phyloP scores from a whole-genome alignment of 2,329 filamentous ascomycete genomes.

The Cyclaneusma minus region DNA sequence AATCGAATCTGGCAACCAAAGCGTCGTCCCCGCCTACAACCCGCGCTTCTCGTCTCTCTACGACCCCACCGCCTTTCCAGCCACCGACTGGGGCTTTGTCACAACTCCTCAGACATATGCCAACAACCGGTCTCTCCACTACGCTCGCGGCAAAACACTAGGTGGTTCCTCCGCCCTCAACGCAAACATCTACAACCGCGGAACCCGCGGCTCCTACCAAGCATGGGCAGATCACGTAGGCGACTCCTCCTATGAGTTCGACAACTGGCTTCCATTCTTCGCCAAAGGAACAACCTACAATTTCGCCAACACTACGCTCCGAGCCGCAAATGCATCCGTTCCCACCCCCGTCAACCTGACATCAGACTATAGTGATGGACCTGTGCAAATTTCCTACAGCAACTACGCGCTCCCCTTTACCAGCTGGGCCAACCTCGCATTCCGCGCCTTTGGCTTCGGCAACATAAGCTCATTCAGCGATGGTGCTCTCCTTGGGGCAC shows the following conservation, averaged over 20 bases:
- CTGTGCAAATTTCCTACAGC: constrained; percentile 25
- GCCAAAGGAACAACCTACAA: constrained; percentile 15
- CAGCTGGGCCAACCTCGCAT: constrained; percentile 18
- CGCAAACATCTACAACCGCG: constrained; percentile 13
- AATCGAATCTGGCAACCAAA: constrained; percentile 7
- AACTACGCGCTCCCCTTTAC: constrained; percentile 25
- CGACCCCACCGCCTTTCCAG: no score
- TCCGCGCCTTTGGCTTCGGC: constrained; percentile 25
- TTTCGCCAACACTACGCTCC: constrained; percentile 18
- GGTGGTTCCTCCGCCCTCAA: constrained; percentile 22
- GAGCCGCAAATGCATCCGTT: constrained; percentile 16
- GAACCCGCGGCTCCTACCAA: constrained; percentile 21
- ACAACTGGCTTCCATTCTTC: constrained; percentile 18
- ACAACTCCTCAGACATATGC: no score
- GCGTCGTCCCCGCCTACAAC: constrained; percentile 3
- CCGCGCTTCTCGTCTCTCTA: no score
- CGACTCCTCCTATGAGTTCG: constrained; percentile 20
- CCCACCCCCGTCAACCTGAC: no score
- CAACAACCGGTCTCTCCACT: no score
- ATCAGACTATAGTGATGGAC: no score
- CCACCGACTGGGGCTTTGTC: no score
- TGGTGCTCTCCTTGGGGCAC: constrained; percentile 24
- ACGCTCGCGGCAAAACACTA: constrained; percentile 19
- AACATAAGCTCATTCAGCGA: constrained; percentile 22
- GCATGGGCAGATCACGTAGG: constrained; percentile 23